These are phyloP conservation scores for Penicillium sp. DNA, from an alignment of 2,329 filamentous ascomycete genomes.

Conservation along the genomic window DNA sequence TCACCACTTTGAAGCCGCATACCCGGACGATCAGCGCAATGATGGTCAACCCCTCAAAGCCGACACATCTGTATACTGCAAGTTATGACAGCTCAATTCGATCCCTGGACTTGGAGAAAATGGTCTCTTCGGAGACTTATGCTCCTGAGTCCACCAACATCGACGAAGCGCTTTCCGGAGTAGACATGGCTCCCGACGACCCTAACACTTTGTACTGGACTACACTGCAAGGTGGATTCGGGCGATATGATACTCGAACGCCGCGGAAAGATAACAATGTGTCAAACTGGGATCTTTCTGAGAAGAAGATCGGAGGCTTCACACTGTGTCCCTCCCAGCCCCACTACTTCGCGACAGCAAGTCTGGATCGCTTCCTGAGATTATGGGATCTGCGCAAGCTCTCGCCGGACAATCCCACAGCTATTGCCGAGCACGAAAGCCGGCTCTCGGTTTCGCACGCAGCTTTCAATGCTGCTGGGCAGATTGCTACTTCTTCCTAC, in stretches of 20 bases:
- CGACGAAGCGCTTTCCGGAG: conserved; percentile 77
- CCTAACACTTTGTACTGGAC: conserved; percentile 81
- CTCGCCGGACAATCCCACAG: conserved; percentile 63
- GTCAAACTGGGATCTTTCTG: conserved; percentile 72
- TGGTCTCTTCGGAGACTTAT: conserved; percentile 76
- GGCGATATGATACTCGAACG: conserved; percentile 74
- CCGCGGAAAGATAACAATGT: conserved; percentile 52
- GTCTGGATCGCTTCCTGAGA: conserved; percentile 82
- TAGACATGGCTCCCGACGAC: conserved; percentile 73
- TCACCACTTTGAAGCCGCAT: conserved; percentile 88
- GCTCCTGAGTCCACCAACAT: conserved; percentile 67
- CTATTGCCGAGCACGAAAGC: conserved; percentile 80
- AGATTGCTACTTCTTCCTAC: conserved; percentile 88
- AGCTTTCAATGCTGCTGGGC: conserved; percentile 79
- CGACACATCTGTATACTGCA: conserved; percentile 74
- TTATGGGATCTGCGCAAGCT: conserved; percentile 86
- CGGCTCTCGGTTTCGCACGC: conserved; percentile 88
- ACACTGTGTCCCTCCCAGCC: conserved; percentile 75
- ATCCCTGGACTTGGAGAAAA: conserved; percentile 78
- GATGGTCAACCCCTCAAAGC: conserved; percentile 70
- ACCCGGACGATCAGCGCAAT: conserved; percentile 85
- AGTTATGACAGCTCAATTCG: conserved; percentile 94
- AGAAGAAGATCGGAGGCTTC: conserved; percentile 96
- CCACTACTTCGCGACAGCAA: conserved; percentile 84
- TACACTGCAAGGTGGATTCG: conserved; percentile 77